phyloP scores from a whole-genome alignment of 2,329 filamentous ascomycete genomes.

The Lanzia echinophila region DNA sequence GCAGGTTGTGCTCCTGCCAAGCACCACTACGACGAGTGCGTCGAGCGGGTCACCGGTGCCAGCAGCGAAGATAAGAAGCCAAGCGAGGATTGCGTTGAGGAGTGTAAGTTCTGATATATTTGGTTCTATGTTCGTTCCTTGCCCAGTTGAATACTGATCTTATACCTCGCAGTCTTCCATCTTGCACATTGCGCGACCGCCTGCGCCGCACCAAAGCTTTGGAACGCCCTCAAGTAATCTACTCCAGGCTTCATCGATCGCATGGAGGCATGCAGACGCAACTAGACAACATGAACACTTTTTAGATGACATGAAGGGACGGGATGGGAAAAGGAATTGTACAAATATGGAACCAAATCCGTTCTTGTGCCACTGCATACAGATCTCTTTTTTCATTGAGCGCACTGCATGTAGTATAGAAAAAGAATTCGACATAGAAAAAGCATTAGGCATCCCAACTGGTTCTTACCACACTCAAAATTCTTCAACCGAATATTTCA shows the following conservation, averaged over 20 bases:
- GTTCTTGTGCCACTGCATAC: constrained; percentile 26
- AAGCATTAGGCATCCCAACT: constrained; percentile 3
- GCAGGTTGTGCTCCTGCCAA: constrained; percentile 79
- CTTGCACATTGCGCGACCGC: constrained; percentile 89
- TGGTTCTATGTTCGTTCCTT: not conserved
- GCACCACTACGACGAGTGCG: constrained; percentile 98
- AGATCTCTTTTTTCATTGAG: constrained; percentile 19
- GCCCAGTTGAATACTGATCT: not conserved
- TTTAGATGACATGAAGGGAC: constrained; percentile 15
- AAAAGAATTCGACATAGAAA: constrained; percentile 20
- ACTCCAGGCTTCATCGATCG: not conserved
- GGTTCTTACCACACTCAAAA: not conserved
- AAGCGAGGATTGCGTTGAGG: constrained; percentile 96
- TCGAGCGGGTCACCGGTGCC: constrained; percentile 74
- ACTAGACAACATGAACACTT: constrained; percentile 2
- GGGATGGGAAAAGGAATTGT: constrained; percentile 18
- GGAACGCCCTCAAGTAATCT: constrained; percentile 80
- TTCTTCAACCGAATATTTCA: not conserved
- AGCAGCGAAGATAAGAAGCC: constrained; percentile 63
- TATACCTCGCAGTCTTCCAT: constrained; percentile 75
- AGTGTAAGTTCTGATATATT: constrained; percentile 69
- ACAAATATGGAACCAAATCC: constrained; percentile 20
- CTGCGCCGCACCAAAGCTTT: constrained; percentile 96
- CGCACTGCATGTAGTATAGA: constrained; percentile 29
- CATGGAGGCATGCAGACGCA: constrained; percentile 7